A percentile compares a stretch with the other conserved stretches of the same genome.
These are phyloP conservation scores for Taiozyma sp. DNA, from an alignment of 1,139 yeast species.

Conservation along the genomic window DNA sequence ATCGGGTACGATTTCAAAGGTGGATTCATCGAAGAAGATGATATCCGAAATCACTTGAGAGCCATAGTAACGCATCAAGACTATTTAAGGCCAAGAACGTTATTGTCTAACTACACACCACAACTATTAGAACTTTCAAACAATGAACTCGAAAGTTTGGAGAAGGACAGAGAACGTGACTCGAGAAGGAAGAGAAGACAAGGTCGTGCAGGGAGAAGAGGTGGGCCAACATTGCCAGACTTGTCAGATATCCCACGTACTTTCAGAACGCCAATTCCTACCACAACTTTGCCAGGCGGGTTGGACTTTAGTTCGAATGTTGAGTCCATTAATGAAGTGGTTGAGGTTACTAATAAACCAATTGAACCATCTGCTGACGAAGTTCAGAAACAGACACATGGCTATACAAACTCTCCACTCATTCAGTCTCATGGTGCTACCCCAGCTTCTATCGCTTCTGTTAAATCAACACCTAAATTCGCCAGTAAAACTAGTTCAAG, in stretches of 20 bases:
- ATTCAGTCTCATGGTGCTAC: neutral
- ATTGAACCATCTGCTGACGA: conserved; percentile 8
- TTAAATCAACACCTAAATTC: conserved; percentile 6
- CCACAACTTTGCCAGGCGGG: conserved; percentile 80
- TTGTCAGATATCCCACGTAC: conserved; percentile 79
- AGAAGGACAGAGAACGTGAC: conserved; percentile 89
- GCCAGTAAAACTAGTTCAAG: conserved; percentile 4
- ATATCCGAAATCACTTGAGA: conserved; percentile 50
- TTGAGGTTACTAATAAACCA: conserved; percentile 27
- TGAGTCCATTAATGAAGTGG: conserved; percentile 46
- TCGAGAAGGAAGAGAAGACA: conserved; percentile 87
- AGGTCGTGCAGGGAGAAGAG: conserved; percentile 41
- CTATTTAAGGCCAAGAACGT: conserved; percentile 14
- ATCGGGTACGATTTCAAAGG: conserved; percentile 89
- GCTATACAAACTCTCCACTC: neutral
- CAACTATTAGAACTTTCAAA: conserved; percentile 66
- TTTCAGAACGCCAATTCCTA: conserved; percentile 81
- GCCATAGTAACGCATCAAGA: conserved; percentile 17
- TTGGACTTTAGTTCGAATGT: conserved; percentile 66
- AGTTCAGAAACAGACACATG: neutral
- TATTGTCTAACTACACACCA: conserved; percentile 47
- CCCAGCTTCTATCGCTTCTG: neutral
- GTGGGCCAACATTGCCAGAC: conserved; percentile 47
- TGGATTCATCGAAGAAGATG: conserved; percentile 75
- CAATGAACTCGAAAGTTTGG: conserved; percentile 74